Percentiles rank a stretch among this genome's conserved stretches.
Conservation (phyloP, 208 protist species). For the Kentomonas sorsogonicus region DNA sequence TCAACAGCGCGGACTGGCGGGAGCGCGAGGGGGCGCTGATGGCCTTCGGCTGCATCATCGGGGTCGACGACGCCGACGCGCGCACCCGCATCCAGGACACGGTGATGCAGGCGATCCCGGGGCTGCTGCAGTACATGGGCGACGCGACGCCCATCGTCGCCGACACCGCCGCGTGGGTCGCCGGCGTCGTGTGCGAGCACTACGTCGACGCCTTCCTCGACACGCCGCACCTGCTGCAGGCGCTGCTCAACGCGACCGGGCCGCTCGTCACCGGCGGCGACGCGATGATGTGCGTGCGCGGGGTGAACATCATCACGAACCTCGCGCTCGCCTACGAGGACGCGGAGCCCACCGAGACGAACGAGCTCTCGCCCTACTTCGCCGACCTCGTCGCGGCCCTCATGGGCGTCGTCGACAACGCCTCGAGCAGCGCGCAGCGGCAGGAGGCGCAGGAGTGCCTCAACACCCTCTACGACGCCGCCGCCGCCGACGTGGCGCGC, state of each 20-base stretch:
- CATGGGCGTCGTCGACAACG: slow-evolving; percentile 69
- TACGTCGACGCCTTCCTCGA: slow-evolving; percentile 76
- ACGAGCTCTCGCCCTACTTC: slow-evolving; percentile 89
- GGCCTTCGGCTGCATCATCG: slow-evolving; percentile 95
- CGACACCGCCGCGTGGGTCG: slow-evolving; percentile 93
- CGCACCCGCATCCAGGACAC: slow-evolving; percentile 75
- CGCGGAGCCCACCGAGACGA: slow-evolving; percentile 55
- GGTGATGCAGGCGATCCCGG: slow-evolving; percentile 81
- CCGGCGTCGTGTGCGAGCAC: slow-evolving; percentile 91
- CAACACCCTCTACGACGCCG: slow-evolving; percentile 87
- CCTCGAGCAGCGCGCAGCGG: slow-evolving; percentile 62
- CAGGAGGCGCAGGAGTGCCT: slow-evolving; percentile 92
- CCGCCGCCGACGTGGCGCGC: slow-evolving; percentile 55
- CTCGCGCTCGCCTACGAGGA: slow-evolving; percentile 86
- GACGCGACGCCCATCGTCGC: slow-evolving; percentile 79
- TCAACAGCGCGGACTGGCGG: slow-evolving; percentile 90
- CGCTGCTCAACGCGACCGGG: slow-evolving; percentile 61
- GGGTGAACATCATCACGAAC: slow-evolving; percentile 93
- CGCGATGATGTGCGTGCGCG: slow-evolving; percentile 76
- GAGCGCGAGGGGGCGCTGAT: slow-evolving; percentile 93
- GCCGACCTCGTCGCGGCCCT: slow-evolving; percentile 55
- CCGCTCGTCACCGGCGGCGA: slow-evolving; percentile 60
- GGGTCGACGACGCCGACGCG: slow-evolving; percentile 70
- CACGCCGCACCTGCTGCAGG: slow-evolving; percentile 45
- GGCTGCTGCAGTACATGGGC: slow-evolving; percentile 86